Base-by-base conservation (phyloP, 2,329 filamentous ascomycete species). In the Pseudomassariella vexata region DNA sequence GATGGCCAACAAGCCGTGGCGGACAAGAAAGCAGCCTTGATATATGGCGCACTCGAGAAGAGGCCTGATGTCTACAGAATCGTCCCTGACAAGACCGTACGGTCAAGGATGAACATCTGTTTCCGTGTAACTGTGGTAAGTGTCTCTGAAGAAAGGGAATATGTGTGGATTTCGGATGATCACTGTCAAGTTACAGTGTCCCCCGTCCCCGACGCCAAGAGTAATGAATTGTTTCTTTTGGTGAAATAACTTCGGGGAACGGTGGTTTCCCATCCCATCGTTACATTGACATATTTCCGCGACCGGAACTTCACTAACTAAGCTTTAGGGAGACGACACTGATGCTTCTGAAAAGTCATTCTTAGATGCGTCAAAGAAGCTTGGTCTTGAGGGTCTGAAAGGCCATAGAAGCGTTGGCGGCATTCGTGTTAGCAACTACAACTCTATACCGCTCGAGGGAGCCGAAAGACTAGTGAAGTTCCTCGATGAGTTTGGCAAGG, bases 51-150 rank as follows among this genome's bases (percentile, higher is more conserved):
- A 1, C 69, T 96, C 6, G 90, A 95, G 45, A 75, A 74, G 26
- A 68, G 84, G 47, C 73, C 84, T 0, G 64, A 79, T 0, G 62
- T 82, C n/a, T 96, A 94, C 63, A 70, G 66, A 37, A 57, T 95
- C 19, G 79, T 95, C 0, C 86, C 88, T 0, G 73, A 83, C 45
- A 84, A 83, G 61, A 65, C 66, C 15, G 82, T 73, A 3, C 82
- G 89, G 35, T 94, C 85, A 47, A 70, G 87, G 34, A 95, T 96
- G 84, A 96, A 96, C 61, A 85, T 96, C 37, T 95, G 88, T 69
- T 95, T 95, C 70, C 70, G 88, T 11, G 72, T 94, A 12, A 66
- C 47, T 42, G 68, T 65, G 51, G 67, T 61, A 48, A 37, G 57
- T 39, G 21, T 5, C 6, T 11, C 11, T 26, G 3, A 28, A 7